phyloP scores from a whole-genome alignment of 1,284 basidiomycete genomes.

The Coniophora puteana region DNA sequence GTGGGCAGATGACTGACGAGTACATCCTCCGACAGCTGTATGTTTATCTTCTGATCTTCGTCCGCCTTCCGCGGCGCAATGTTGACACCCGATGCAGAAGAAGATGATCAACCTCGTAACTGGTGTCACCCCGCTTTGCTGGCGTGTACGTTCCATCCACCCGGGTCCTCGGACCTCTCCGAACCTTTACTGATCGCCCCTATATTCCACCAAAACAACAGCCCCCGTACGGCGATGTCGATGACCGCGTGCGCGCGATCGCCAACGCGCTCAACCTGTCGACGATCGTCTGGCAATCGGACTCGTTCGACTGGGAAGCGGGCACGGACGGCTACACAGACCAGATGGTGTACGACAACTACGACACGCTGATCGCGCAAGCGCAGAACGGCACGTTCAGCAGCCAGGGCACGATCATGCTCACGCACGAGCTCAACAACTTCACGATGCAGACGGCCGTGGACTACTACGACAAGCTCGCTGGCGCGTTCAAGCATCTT shows the following conservation, averaged over 20 bases:
- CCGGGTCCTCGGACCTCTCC: constrained; percentile 9
- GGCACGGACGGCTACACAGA: constrained; percentile 4
- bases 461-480: constrained; percentile 23
- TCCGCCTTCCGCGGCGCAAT: too few species aligned
- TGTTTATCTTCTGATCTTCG: not conserved
- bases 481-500: constrained; percentile 37
- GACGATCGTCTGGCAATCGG: constrained; percentile 21
- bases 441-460: constrained; percentile 22
- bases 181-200: not conserved
- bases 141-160: constrained; percentile 35
- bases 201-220: not conserved
- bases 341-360: constrained; percentile 11
- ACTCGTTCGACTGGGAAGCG: constrained; percentile 12
- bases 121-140: constrained; percentile 61
- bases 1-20: too few species aligned
- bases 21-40: not conserved
- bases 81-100: constrained; percentile 24
- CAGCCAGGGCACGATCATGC: constrained; percentile 41
- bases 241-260: constrained; percentile 52
- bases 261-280: constrained; percentile 35
- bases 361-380: constrained; percentile 9
- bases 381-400: constrained; percentile 12
- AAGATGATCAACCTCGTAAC: constrained; percentile 43
- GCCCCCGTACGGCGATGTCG: constrained; percentile 38
- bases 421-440: constrained; percentile 22